Base-by-base conservation (phyloP, 2,329 filamentous ascomycete species). In the Sarocladiaceae sp. region DNA sequence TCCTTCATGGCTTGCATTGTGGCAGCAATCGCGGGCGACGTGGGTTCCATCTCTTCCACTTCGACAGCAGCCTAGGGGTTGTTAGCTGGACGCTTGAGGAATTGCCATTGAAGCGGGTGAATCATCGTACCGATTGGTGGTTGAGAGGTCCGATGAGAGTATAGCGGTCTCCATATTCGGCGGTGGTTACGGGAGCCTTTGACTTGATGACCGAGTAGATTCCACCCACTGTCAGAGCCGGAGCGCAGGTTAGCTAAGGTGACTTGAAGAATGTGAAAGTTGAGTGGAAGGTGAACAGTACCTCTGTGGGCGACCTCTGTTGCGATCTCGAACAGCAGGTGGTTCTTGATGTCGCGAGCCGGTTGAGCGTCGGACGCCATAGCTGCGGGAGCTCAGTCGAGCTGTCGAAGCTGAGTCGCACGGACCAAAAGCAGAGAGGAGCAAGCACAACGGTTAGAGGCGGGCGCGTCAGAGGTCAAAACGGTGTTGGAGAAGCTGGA, bases 161-260 rank as follows among this genome's bases (percentile, higher is more conserved):
- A 68, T 98, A 98, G 53, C 88, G 82, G 48, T 95, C 89, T 66
- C 93, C 93, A 93, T 97, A 98, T 67, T 98, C 93, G 49, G 89
- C 89, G 1, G 91, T 96, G 33, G 93, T 97, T 50, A 97, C 93
- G 42, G 93, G 91, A 29, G 93, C 91, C 68, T 98, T 98, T 50
- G 93, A 98, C 69, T 98, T 98, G 68, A 98, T 83, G 53, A 98
- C 93, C 13, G 91, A 97, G 74, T 98, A 98, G 69, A 98, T 98
- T 58, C 93, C 93, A 60, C 93, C 93, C 50, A 98, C 93, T 94
- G 47, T 37, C n/a, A 19, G 2, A 35, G 37, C n/a, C n/a, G n/a
- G 5, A 41, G 15, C 6, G 13, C 6, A 19, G 19, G 29, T 51
- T 40, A 49, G 47, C 16, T 6, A 33, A 24, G 10, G 33, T 11